A percentile compares a stretch with the other conserved stretches of the same genome.
These are phyloP conservation scores for Thuja plicata DNA, from an alignment of 83 land plant species.

Conservation along the genomic window DNA sequence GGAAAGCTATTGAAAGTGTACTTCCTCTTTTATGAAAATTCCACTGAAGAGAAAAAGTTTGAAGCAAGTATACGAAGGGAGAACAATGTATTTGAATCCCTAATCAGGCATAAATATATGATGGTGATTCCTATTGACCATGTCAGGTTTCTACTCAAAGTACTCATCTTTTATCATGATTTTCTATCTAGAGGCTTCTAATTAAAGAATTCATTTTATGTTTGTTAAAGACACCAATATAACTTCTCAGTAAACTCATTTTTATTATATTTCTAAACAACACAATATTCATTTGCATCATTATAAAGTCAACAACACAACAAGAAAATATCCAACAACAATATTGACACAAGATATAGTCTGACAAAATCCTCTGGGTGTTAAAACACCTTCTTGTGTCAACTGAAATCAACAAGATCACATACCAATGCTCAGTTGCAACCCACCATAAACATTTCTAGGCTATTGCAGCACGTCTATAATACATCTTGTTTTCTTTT, in stretches of 20 bases:
- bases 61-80: constrained; percentile 92
- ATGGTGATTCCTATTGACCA: constrained; percentile 98
- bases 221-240: background rate
- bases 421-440: too few relatives aligned
- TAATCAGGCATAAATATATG: constrained; percentile 94
- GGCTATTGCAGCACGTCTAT: too few relatives aligned
- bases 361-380: too few relatives aligned
- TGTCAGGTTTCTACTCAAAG: constrained; percentile 41
- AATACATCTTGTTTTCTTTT: too few relatives aligned
- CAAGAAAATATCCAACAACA: too few relatives aligned
- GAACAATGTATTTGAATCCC: constrained; percentile 90
- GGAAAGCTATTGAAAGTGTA: constrained; percentile 75
- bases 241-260: background rate
- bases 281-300: background rate
- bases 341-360: too few relatives aligned
- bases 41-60: constrained; percentile 89
- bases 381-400: too few relatives aligned
- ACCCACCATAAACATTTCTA: too few relatives aligned
- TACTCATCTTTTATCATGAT: background rate
- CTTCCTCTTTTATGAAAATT: constrained; percentile 93
- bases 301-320: background rate
- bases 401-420: too few relatives aligned
- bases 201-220: background rate
- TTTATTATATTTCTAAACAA: background rate
- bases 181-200: background rate